Base-by-base conservation (phyloP, 139 green algal species). In the Volvox africanus region DNA sequence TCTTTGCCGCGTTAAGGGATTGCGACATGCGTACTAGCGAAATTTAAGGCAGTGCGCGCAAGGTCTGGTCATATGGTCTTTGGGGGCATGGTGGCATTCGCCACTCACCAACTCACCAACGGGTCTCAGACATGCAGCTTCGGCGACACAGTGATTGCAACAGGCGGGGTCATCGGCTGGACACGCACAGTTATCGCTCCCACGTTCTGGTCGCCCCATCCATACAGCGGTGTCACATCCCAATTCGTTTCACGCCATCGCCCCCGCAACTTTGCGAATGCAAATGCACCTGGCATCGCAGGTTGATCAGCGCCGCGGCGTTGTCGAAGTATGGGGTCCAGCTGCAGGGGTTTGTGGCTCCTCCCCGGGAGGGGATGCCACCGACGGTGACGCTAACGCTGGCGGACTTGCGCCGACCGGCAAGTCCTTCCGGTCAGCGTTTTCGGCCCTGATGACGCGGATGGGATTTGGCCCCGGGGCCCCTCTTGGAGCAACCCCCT, bases 281-380 rank as follows among this genome's bases (percentile, higher is more conserved):
- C 44, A 5, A 55, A 55, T 55, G 44, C 9, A 9, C 44, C 44
- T 55, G 67, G 67, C 22, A 14, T 28, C 11, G 24, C 80, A 89
- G 84, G 84, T 89, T n/a, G 85, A 89, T 68, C 69, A 82, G 69
- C 26, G n/a, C 21, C 85, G 85, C 3, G 69, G 85, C 28, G 85
- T 89, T 21, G 85, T 89, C 44, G 85, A 89, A 71, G 85, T 89
- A 50, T 89, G 85, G 85, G 19, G 69, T 1, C 69, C 37, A 22
- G 2, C 35, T 26, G 17, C 71, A 2, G 71, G 21, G 28, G 17
- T 1, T 20, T n/a, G 71, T 21, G 2, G 18, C 71, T 2, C 71
- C 32, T 33, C 71, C 71, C 71, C 71, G 1, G 71, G 26, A 35
- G 71, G 71, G 22, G 71, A 21, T n/a, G 71, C 20, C 32, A 30